Percentiles rank a stretch among this genome's conserved stretches.
Evolutionary conservation across 2,329 filamentous ascomycete species (phyloP).

Genomic region (Monilinia polystroma): DNA sequence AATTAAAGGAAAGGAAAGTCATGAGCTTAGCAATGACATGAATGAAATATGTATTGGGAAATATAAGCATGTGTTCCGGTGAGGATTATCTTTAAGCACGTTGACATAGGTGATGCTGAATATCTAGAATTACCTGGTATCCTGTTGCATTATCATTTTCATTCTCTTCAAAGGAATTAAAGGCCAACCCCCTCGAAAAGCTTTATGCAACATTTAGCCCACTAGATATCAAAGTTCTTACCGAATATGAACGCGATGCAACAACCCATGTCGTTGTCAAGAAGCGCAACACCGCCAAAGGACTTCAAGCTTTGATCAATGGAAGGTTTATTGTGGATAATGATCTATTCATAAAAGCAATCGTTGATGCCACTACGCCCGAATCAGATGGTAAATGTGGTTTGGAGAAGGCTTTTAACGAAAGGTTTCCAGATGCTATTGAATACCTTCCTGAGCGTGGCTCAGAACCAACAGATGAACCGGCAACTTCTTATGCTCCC

Average conservation of each 20-base stretch:
- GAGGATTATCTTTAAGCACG: constrained; percentile 27
- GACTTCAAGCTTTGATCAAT: constrained; percentile 81
- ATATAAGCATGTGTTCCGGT: constrained; percentile 64
- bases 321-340: constrained; percentile 70
- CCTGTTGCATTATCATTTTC: constrained; percentile 81
- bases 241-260: constrained; percentile 64
- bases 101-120: constrained; percentile 21
- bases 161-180: constrained; percentile 68
- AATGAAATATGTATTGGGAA: constrained; percentile 72
- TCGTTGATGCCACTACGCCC: constrained; percentile 54
- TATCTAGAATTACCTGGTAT: constrained; percentile 69
- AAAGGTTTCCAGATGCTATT: constrained; percentile 72
- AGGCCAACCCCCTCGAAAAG: constrained; percentile 60
- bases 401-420: constrained; percentile 78
- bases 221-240: constrained; percentile 83
- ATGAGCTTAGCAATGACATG: constrained; percentile 54
- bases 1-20: constrained; percentile 59
- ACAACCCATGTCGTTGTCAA: constrained; percentile 88
- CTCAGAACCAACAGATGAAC: constrained; percentile 69
- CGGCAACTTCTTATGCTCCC: constrained; percentile 66
- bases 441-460: constrained; percentile 71
- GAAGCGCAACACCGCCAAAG: constrained; percentile 87
- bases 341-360: constrained; percentile 68
- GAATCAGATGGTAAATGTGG: constrained; percentile 41
- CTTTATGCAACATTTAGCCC: constrained; percentile 70